Evolutionary conservation across 129 eudicot genomes (phyloP), one percentile per base, ranked within the genome.

Genomic region (Lactuca saligna): DNA sequence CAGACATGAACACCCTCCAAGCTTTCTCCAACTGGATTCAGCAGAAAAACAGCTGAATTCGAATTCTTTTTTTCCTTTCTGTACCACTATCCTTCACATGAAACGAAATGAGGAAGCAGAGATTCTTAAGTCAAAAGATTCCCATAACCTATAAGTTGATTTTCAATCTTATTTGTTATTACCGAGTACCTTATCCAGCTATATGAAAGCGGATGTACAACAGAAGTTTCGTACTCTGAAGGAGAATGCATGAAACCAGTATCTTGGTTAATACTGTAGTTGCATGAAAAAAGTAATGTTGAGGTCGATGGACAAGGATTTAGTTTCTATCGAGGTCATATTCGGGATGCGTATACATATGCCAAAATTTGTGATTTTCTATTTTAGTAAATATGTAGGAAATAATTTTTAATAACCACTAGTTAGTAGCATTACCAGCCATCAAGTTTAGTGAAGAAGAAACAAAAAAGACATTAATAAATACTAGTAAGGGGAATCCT

Each of bases 1-100:
- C 91, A 29, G 91, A 86, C 65, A 83, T 74, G 86, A 80, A 83
- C 63, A 86, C 91, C 48, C 85, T 86, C 32, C 56, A 77, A 66
- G 82, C 77, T 64, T 86, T 86, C 80, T 51, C 84, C 31, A 59
- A 69, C n/a, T 86, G 91, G 91, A 54, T 82, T 60, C 80, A 58
- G 57, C 75, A 70, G 2, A 70, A 37, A 70, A 82, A 44, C 70
- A 72, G 59, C 65, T 79, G 82, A 68, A 55, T 12, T 29, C 44
- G 55, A 54, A 5, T 11, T 59, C 7, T 42, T 49, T n/a, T 59
- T 12, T 60, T 25, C 41, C 4, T 48, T 17, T 73, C 63, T 49
- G 49, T 33, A 29, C 31, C 74, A 2, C 5, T 39, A 39, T n/a
- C 44, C 42, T 35, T 15, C 44, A 38, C 51, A 61, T 17, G 50